phyloP scores from a whole-genome alignment of 139 green algal genomes.

The Parachlorella kessleri region DNA sequence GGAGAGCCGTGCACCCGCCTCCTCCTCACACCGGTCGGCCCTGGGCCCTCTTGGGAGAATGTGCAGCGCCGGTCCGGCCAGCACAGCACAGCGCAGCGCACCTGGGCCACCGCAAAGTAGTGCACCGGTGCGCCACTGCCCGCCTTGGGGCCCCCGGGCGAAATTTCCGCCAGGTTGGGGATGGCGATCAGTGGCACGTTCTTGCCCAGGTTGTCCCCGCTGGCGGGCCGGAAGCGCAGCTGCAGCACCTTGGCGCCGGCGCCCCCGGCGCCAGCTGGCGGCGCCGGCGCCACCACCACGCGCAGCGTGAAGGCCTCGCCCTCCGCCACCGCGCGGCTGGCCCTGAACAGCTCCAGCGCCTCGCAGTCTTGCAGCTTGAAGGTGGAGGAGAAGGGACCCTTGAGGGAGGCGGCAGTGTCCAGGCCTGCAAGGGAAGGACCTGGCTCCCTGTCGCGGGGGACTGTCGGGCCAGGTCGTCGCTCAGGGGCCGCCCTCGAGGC shows the following conservation, averaged over 20 bases:
- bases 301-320: neutral
- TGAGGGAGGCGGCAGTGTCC: neutral
- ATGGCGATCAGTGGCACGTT: neutral
- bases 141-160: neutral
- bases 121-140: neutral
- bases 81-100: too few relatives aligned
- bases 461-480: neutral
- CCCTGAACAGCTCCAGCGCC: neutral
- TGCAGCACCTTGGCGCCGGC: neutral
- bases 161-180: neutral
- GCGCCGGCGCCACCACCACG: neutral
- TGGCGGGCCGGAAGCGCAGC: neutral
- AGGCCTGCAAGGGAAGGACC: neutral
- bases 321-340: neutral
- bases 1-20: too few relatives aligned
- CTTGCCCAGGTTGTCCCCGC: neutral
- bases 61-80: too few relatives aligned
- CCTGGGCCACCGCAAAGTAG: neutral
- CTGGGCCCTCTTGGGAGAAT: too few relatives aligned
- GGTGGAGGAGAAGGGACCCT: neutral
- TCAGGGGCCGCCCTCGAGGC: too few relatives aligned
- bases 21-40: too few relatives aligned
- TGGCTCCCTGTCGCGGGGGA: neutral
- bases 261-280: neutral
- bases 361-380: neutral